These are phyloP conservation scores for Arbutus unedo DNA, from an alignment of 148 eudicot genomes.

Conservation along the genomic window DNA sequence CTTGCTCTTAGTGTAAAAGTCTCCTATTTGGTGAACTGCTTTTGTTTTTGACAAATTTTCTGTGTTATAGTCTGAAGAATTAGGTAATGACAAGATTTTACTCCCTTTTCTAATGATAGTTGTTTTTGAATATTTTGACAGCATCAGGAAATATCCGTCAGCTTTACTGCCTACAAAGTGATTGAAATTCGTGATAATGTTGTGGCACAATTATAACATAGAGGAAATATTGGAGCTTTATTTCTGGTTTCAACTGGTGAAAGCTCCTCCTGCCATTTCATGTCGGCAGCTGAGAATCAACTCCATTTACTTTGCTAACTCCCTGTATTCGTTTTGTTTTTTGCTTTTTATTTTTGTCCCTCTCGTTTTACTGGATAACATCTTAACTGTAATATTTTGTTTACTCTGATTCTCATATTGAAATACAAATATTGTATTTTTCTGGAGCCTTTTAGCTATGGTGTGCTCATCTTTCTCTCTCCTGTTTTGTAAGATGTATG, in stretches of 20 bases:
- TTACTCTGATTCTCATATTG: constrained; percentile 4
- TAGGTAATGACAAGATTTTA: not conserved
- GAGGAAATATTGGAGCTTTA: constrained; percentile 7
- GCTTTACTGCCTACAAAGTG: constrained; percentile 79
- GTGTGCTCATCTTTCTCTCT: too few species aligned
- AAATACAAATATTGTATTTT: constrained; percentile 14
- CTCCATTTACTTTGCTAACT: constrained; percentile 12
- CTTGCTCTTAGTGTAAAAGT: not conserved
- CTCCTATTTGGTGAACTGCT: not conserved
- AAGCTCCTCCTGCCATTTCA: constrained; percentile 16
- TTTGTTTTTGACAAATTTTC: not conserved
- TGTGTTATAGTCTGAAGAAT: not conserved
- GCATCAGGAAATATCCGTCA: constrained; percentile 94
- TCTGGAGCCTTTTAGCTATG: too few species aligned
- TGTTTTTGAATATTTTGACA: constrained; percentile 28
- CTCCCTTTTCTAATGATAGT: not conserved
- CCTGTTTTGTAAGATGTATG: too few species aligned
- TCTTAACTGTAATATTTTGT: constrained; percentile 15
- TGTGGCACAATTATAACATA: not conserved
- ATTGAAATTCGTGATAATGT: constrained; percentile 22
- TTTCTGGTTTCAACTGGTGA: constrained; percentile 2
- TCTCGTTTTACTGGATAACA: constrained; percentile 1
- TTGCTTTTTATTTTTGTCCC: not conserved
- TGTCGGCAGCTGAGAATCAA: constrained; percentile 23
- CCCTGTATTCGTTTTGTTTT: not conserved